A percentile compares a stretch with the other conserved stretches of the same genome.
phyloP scores from a whole-genome alignment of 2,329 filamentous ascomycete genomes.

The Nigrospora sphaerica region DNA sequence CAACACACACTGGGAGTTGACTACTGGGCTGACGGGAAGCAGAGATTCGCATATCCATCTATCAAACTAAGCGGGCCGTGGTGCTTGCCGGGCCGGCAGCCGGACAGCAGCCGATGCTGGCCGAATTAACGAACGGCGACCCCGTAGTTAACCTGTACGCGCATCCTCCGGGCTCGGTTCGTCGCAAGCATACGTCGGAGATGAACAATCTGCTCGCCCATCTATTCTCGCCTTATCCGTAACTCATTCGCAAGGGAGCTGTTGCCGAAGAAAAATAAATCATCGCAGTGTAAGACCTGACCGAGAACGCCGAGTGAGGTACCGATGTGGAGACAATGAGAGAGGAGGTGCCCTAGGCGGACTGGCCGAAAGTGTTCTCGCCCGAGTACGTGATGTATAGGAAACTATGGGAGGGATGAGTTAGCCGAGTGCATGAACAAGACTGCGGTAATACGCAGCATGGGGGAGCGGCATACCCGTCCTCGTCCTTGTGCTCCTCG shows the following conservation, averaged over 20 bases:
- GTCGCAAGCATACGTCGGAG: neutral
- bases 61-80: neutral
- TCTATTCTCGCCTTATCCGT: neutral
- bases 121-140: no score
- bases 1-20: no score
- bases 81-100: neutral
- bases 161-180: no score
- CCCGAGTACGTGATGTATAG: slow-evolving; percentile 99
- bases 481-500: slow-evolving; percentile 92
- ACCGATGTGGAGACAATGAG: neutral
- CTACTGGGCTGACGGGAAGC: neutral
- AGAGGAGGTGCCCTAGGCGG: slow-evolving; percentile 18
- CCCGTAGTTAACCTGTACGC: no score
- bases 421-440: slow-evolving; percentile 6
- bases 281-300: slow-evolving; percentile 2
- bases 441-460: neutral
- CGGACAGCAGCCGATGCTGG: no score
- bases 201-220: neutral
- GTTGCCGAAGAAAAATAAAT: neutral
- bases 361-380: slow-evolving; percentile 91
- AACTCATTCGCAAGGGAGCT: neutral
- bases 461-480: slow-evolving; percentile 42
- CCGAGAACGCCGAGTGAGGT: slow-evolving; percentile 4
- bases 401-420: slow-evolving; percentile 51
- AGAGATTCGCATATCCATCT: neutral